Conservation (phyloP, 2,329 filamentous ascomycete species). For the Clonostachys solani region DNA sequence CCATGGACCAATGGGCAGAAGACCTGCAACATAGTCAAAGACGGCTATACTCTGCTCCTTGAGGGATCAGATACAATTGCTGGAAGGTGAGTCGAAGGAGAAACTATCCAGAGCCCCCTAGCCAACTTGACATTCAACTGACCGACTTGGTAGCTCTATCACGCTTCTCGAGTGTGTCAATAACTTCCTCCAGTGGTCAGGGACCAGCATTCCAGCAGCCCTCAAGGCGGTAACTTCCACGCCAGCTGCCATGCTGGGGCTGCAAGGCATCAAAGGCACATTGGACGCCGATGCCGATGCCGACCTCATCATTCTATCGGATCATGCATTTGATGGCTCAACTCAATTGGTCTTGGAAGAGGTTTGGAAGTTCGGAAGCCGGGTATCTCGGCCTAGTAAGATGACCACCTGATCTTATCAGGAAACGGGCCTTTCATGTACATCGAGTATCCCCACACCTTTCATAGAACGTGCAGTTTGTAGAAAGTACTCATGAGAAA, state of each 20-base stretch:
- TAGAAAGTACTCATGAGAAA: too few species aligned
- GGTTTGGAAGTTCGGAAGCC: constrained; percentile 74
- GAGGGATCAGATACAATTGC: constrained; percentile 78
- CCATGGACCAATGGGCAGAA: constrained; percentile 74
- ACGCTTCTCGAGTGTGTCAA: constrained; percentile 78
- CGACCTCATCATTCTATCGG: constrained; percentile 64
- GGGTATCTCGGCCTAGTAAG: constrained; percentile 28
- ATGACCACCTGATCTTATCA: neutral
- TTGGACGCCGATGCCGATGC: constrained; percentile 61
- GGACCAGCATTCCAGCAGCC: constrained; percentile 62
- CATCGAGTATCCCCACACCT: too few species aligned
- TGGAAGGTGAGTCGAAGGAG: constrained; percentile 52
- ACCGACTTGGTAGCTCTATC: constrained; percentile 44
- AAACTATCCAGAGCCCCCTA: neutral
- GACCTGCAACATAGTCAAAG: constrained; percentile 60
- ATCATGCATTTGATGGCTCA: constrained; percentile 37
- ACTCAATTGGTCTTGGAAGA: constrained; percentile 62
- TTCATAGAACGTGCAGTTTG: too few species aligned
- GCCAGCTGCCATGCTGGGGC: constrained; percentile 71
- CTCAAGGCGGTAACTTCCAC: constrained; percentile 71
- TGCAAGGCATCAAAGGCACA: constrained; percentile 63
- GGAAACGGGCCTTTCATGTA: too few species aligned
- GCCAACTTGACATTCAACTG: neutral
- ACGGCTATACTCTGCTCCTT: constrained; percentile 66
- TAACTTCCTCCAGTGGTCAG: constrained; percentile 76